phyloP scores from a whole-genome alignment of 768 basidiomycete species.

The Lactarius vividus region DNA sequence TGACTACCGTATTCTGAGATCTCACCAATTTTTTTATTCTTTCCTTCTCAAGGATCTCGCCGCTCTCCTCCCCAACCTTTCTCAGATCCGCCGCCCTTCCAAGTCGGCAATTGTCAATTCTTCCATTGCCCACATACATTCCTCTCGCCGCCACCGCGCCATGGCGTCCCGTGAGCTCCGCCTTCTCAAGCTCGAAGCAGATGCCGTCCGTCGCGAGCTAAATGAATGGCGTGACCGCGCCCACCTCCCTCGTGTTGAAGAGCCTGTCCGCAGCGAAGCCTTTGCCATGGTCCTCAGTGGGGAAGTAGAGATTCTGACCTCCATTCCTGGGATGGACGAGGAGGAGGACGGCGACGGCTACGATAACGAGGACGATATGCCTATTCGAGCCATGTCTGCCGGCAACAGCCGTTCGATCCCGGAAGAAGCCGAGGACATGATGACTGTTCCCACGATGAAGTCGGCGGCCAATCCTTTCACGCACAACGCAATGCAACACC shows the following conservation, averaged over 20 bases:
- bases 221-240: slow-evolving; percentile 90
- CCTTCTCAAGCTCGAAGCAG: slow-evolving; percentile 72
- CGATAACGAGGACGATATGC: slow-evolving; percentile 39
- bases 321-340: slow-evolving; percentile 50
- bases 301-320: slow-evolving; percentile 62
- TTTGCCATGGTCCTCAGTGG: slow-evolving; percentile 69
- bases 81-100: slow-evolving; percentile 87
- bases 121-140: slow-evolving; percentile 84
- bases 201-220: slow-evolving; percentile 84
- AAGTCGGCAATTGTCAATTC: slow-evolving; percentile 98
- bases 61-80: slow-evolving; percentile 85
- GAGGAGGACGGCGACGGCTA: slow-evolving; percentile 53
- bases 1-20: slow-evolving; percentile 12
- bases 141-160: slow-evolving; percentile 75
- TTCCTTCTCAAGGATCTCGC: slow-evolving; percentile 71
- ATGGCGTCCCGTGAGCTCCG: slow-evolving; percentile 83
- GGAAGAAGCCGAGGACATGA: slow-evolving; percentile 29
- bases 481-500: slow-evolving; percentile 33
- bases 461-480: slow-evolving; percentile 37
- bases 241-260: slow-evolving; percentile 67
- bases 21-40: neutral
- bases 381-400: slow-evolving; percentile 28
- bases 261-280: slow-evolving; percentile 67
- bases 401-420: slow-evolving; percentile 28
- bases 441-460: slow-evolving; percentile 39